Base-by-base conservation (phyloP, 306 rosid genomes). In the Comarum palustre region DNA sequence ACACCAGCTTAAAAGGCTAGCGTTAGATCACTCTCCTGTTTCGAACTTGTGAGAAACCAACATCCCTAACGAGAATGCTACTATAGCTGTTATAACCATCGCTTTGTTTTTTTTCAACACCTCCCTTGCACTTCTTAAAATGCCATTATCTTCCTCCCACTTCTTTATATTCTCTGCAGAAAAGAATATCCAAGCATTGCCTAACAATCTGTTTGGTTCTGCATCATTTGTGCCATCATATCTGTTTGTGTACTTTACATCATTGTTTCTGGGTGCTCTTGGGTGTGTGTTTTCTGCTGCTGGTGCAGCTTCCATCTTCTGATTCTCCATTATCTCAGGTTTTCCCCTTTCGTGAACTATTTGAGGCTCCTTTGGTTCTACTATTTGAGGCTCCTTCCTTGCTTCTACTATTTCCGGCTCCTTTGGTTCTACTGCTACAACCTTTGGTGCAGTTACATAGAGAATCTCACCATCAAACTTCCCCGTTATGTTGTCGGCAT, bases 61-160 rank as follows among this genome's bases (percentile, higher is more conserved):
- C 66, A 87, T 3, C 68, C 93, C 92, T 24, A 92, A 58, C 20
- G 92, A 85, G 73, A 92, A 89, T 4, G 93, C 93, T 58, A 89
- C 1, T 13, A 81, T 58, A 29, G 92, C 93, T 42, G 93, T 77
- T 27, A 82, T 31, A 29, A 89, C 73, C 58, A 84, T 77, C 66
- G 79, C 84, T 82, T 77, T 89, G 87, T 87, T 85, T 45, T 77
- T 75, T 4, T 46, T 77, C 79, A 87, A 61, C 63, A 80, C 58
- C 32, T 75, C 66, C 38, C 38, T 34, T 61, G 84, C 80, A 76
- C 34, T 76, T 76, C 39, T 75, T 39, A 85, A 51, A 60, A 66
- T 47, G 55, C 27, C 55, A 9, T 83, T 50, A 34, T 87, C 88
- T 22, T 78, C 46, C 48, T 85, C 87, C 91, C 84, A 75, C 43